These are phyloP conservation scores for Magnolia kwangsiensis DNA, from an alignment of 164 flowering plant genomes.

Conservation along the genomic window DNA sequence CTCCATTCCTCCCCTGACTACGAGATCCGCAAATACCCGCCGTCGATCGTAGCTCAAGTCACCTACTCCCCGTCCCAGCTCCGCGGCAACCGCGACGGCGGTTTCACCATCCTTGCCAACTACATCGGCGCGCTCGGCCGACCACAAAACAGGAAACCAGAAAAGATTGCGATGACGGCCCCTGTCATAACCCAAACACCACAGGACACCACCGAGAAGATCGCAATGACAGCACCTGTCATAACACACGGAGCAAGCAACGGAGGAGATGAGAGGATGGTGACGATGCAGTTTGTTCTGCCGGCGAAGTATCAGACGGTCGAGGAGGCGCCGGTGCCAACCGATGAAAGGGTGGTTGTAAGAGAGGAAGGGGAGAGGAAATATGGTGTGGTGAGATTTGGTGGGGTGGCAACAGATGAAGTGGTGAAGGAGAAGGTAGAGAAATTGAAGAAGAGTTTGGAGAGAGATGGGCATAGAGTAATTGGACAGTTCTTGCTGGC, in stretches of 20 bases:
- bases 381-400: conserved; percentile 70
- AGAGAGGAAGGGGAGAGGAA: conserved; percentile 71
- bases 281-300: conserved; percentile 77
- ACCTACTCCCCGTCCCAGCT: conserved; percentile 63
- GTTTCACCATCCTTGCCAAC: conserved; percentile 65
- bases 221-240: conserved; percentile 81
- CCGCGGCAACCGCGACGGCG: conserved; percentile 64
- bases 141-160: conserved; percentile 70
- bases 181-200: conserved; percentile 62
- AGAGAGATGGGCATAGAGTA: conserved; percentile 66
- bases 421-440: conserved; percentile 65
- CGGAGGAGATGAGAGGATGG: conserved; percentile 20
- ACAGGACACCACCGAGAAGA: conserved; percentile 30
- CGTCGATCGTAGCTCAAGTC: conserved; percentile 61
- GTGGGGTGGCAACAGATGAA: conserved; percentile 56
- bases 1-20: conserved; percentile 49
- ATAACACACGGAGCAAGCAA: conserved; percentile 35
- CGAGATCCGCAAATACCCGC: conserved; percentile 69
- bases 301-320: conserved; percentile 57
- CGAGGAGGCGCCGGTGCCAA: conserved; percentile 78
- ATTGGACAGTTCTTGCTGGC: conserved; percentile 55
- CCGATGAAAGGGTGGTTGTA: conserved; percentile 81
- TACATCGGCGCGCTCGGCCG: conserved; percentile 78
- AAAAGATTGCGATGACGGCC: conserved; percentile 82
- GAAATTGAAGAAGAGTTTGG: conserved; percentile 54